These are phyloP conservation scores for Ustilago trichophora DNA, from an alignment of 1,284 basidiomycete genomes.

Conservation along the genomic window DNA sequence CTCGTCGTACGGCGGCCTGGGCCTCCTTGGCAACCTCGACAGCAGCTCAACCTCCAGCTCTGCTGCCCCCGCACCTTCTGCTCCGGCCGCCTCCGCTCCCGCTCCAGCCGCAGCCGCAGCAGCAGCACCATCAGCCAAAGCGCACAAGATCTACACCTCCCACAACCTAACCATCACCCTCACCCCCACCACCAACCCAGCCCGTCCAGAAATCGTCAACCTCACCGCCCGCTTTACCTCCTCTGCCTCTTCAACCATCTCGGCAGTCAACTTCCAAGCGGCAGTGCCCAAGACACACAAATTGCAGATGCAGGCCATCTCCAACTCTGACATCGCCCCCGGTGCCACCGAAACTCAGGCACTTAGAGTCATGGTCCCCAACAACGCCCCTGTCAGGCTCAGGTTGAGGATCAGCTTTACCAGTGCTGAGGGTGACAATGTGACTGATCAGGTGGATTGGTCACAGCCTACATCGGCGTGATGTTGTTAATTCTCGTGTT, in stretches of 20 bases:
- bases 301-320: constrained; percentile 97
- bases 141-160: constrained; percentile 89
- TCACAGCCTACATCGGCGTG: constrained; percentile 35
- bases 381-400: constrained; percentile 82
- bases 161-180: constrained; percentile 88
- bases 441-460: constrained; percentile 93
- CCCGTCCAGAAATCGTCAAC: constrained; percentile 85
- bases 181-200: constrained; percentile 81
- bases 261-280: constrained; percentile 88
- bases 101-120: constrained; percentile 27
- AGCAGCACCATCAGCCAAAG: constrained; percentile 67
- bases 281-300: constrained; percentile 99
- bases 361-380: constrained; percentile 87
- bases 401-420: constrained; percentile 84
- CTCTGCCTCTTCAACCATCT: constrained; percentile 70
- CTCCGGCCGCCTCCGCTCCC: constrained; percentile 78
- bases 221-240: constrained; percentile 86
- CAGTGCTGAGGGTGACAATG: constrained; percentile 71
- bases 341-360: constrained; percentile 91
- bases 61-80: too few species aligned
- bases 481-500: too few species aligned
- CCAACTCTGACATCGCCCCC: constrained; percentile 79
- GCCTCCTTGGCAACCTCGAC: constrained; percentile 60
- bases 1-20: constrained; percentile 49
- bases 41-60: constrained; percentile 13